Conservation (phyloP, 768 basidiomycete genomes). For the Pleurotus djamor region DNA sequence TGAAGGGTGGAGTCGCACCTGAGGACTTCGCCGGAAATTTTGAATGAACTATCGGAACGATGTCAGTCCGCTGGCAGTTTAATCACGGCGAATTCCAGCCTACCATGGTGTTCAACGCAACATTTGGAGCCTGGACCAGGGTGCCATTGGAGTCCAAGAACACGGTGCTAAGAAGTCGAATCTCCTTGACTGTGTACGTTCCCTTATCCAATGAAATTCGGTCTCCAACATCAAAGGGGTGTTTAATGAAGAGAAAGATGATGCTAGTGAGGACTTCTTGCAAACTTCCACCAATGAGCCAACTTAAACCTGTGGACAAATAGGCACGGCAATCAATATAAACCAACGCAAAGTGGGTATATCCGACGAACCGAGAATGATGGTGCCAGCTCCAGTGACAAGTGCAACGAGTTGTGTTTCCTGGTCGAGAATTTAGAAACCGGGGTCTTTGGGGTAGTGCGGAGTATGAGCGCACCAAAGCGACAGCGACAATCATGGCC, state of each 20-base stretch:
- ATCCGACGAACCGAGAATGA: constrained; percentile 40
- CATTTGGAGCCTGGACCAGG: constrained; percentile 73
- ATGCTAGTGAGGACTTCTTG: constrained; percentile 82
- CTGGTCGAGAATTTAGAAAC: constrained; percentile 28
- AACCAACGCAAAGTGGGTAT: too few relatives aligned
- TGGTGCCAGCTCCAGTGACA: constrained; percentile 71
- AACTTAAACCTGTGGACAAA: constrained; percentile 57
- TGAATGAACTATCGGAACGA: constrained; percentile 51
- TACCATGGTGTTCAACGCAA: constrained; percentile 53
- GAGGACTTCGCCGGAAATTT: constrained; percentile 71
- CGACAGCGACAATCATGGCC: constrained; percentile 80
- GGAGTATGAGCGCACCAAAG: constrained; percentile 47
- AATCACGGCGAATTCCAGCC: constrained; percentile 9
- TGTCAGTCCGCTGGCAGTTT: constrained; percentile 2
- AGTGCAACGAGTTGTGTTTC: constrained; percentile 73
- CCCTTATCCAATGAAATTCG: constrained; percentile 52
- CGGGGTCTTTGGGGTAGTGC: not conserved
- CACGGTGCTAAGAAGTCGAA: constrained; percentile 76
- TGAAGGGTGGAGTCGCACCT: constrained; percentile 31
- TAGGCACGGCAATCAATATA: constrained; percentile 3
- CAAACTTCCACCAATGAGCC: constrained; percentile 82
- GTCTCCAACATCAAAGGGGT: constrained; percentile 84
- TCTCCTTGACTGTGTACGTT: constrained; percentile 82
- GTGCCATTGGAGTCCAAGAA: constrained; percentile 61
- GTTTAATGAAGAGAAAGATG: constrained; percentile 90